phyloP scores from a whole-genome alignment of 768 basidiomycete genomes.

The Mycena olivaceomarginata region DNA sequence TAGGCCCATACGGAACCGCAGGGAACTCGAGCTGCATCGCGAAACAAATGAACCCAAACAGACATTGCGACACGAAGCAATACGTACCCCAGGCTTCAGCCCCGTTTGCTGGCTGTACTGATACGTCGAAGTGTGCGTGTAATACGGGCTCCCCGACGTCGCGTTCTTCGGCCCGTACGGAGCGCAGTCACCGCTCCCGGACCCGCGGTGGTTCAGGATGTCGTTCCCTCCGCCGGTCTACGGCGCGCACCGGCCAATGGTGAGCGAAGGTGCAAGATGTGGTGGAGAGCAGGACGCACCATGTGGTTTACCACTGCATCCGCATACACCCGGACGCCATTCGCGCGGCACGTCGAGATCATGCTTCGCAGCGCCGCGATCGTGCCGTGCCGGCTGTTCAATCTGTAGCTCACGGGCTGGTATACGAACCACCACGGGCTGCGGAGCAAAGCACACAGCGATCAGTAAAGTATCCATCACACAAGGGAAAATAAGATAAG shows the following conservation, averaged over 20 bases:
- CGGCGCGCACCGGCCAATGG: too few relatives aligned
- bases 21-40: slow-evolving; percentile 26
- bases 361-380: slow-evolving; percentile 22
- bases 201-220: slow-evolving; percentile 20
- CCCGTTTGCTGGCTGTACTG: slow-evolving; percentile 24
- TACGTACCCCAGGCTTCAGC: slow-evolving; percentile 15
- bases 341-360: slow-evolving; percentile 29
- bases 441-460: too few relatives aligned
- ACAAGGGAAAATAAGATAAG: not conserved
- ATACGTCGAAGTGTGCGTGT: slow-evolving; percentile 23
- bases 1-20: slow-evolving; percentile 22
- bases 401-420: slow-evolving; percentile 19
- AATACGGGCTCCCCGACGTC: slow-evolving; percentile 11
- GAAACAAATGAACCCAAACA: not conserved
- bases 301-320: slow-evolving; percentile 19
- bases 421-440: slow-evolving; percentile 33
- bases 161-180: slow-evolving; percentile 25
- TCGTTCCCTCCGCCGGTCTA: slow-evolving; percentile 32
- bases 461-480: too few relatives aligned
- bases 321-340: slow-evolving; percentile 26
- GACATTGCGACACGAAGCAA: not conserved
- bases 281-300: too few relatives aligned
- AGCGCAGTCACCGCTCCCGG: slow-evolving; percentile 16
- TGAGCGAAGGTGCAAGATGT: too few relatives aligned
- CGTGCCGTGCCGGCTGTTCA: slow-evolving; percentile 22